Base-by-base conservation (phyloP, 164 flowering plant species). In the Vitis rupestris region DNA sequence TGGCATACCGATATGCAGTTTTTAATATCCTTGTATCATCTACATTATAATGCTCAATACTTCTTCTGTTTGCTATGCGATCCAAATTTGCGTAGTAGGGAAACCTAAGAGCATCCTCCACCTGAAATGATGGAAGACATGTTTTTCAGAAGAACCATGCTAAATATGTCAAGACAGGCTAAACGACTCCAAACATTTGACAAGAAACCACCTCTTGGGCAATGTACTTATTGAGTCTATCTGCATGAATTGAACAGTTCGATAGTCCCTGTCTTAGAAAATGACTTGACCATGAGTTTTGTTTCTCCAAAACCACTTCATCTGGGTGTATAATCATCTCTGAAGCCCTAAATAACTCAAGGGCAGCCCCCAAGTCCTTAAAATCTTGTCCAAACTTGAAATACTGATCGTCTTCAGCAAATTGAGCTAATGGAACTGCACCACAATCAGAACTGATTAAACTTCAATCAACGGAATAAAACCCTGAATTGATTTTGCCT, bases 311-410 rank as follows among this genome's bases (percentile, higher is more conserved):
- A 68, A 73, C 66, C 59, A 54, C 37, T 65, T 89, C 90, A 69
- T 82, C 76, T n/a, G 89, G 82, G 73, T 69, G 60, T 48, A 84
- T 72, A 56, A 72, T 76, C 47, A 85, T 60, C 67, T 95, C 80
- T 61, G 97, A 90, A 67, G 98, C 94, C 72, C 72, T 79, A 74
- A 76, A 89, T 37, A 84, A 64, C 54, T 87, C 89, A 37, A 89
- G 73, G 30, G 70, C 75, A 61, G 84, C 70, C 47, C 30, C 50
- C 9, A 61, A 65, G 67, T 87, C 88, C 70, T 72, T 75, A 64
- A 77, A 27, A 71, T 81, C 69, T 63, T 88, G 87, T 59, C 53
- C 67, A 58, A 78, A 77, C 66, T 74, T 61, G 16, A 67, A 62
- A 65, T 64, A 64, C 51, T 59, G 61, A 62, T 78, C 74, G 75